Percentiles rank a stretch among this genome's conserved stretches.
Conservation (phyloP, 2,329 filamentous ascomycete species). For the Fusarium sp. region DNA sequence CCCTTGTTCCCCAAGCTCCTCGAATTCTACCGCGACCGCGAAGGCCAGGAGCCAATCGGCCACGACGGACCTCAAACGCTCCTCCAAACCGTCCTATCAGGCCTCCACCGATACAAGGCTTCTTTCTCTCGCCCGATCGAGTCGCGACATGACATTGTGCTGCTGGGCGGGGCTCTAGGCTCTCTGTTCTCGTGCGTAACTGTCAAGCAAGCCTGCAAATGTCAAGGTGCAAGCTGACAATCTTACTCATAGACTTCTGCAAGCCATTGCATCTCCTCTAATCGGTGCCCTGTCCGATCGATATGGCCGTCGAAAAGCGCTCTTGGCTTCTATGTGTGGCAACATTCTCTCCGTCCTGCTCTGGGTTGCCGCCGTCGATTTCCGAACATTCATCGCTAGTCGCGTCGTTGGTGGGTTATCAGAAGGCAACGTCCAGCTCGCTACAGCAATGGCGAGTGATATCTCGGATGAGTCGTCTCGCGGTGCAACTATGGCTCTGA, state of each 20-base stretch:
- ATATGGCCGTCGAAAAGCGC: constrained; percentile 85
- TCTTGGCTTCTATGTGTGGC: constrained; percentile 90
- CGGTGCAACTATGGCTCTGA: constrained; percentile 93
- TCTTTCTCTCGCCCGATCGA: constrained; percentile 93
- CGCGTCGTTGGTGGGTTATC: constrained; percentile 91
- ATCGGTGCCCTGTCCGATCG: constrained; percentile 90
- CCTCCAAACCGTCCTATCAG: constrained; percentile 80
- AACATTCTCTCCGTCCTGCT: constrained; percentile 94
- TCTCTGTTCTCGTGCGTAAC: constrained; percentile 78
- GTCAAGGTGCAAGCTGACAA: constrained; percentile 1
- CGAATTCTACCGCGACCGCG: constrained; percentile 92
- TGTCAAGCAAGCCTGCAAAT: not conserved
- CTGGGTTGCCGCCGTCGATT: constrained; percentile 93
- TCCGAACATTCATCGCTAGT: constrained; percentile 94
- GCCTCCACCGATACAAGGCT: constrained; percentile 94
- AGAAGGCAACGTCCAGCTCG: constrained; percentile 96
- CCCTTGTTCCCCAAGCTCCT: constrained; percentile 95
- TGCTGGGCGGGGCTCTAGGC: constrained; percentile 91
- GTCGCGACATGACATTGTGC: constrained; percentile 94
- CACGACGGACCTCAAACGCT: constrained; percentile 67
- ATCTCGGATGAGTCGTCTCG: constrained; percentile 87
- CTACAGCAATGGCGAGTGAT: constrained; percentile 95
- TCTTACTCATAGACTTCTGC: constrained; percentile 71
- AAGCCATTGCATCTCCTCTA: constrained; percentile 89
- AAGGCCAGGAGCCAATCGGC: constrained; percentile 62